A percentile compares a stretch with the other conserved stretches of the same genome.
Conservation (phyloP, 148 eudicot genomes). For the Vaccinium darrowii region DNA sequence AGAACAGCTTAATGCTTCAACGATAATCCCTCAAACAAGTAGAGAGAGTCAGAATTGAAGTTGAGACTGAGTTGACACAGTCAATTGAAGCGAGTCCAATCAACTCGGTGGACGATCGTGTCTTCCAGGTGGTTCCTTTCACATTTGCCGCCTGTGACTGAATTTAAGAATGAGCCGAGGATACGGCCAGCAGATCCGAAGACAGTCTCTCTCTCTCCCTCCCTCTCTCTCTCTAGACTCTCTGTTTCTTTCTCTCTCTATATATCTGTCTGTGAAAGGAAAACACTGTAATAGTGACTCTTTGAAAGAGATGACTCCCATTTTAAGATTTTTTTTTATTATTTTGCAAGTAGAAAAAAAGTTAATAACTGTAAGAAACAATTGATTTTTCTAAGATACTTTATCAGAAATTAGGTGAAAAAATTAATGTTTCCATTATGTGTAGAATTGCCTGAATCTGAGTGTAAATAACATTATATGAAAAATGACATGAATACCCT, state of each 20-base stretch:
- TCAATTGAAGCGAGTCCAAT: neutral
- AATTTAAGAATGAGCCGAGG: conserved; percentile 4
- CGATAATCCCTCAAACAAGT: neutral
- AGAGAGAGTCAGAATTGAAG: conserved; percentile 1
- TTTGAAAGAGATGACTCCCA: neutral
- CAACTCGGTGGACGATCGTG: conserved; percentile 3
- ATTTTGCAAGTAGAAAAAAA: no score
- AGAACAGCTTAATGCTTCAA: neutral
- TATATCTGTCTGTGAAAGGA: neutral
- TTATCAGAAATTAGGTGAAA: neutral
- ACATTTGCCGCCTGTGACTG: conserved; percentile 1
- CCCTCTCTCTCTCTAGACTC: neutral
- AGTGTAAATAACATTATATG: neutral
- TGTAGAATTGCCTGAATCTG: neutral
- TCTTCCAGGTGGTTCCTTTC: neutral
- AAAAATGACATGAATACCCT: conserved; percentile 1
- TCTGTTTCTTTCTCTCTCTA: neutral
- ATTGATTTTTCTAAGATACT: no score
- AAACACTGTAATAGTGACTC: neutral
- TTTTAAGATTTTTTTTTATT: neutral
- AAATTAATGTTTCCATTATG: neutral
- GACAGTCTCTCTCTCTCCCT: conserved; percentile 9
- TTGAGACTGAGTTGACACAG: neutral
- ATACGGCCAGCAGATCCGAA: conserved; percentile 8
- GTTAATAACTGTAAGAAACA: no score